These are phyloP conservation scores for Kwoniella pini DNA, from an alignment of 768 basidiomycete species.

Conservation along the genomic window DNA sequence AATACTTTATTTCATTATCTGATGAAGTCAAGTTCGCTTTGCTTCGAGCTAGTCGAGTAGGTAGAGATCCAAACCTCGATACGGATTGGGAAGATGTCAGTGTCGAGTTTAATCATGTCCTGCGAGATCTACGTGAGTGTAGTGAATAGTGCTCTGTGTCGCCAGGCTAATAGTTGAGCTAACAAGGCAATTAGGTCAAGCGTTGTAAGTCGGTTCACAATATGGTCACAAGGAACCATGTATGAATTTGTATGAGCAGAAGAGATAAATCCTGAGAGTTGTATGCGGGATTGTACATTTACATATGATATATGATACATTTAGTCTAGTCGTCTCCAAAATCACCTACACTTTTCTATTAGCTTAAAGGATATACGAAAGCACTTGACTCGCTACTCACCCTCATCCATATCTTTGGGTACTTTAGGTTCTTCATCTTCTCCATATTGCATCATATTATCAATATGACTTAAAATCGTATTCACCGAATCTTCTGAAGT, in stretches of 20 bases:
- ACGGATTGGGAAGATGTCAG: constrained; percentile 13
- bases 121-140: constrained; percentile 1
- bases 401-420: constrained; percentile 88
- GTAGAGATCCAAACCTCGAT: neutral
- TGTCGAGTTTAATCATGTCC: constrained; percentile 4
- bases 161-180: no score
- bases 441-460: constrained; percentile 98
- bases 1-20: constrained; percentile 5
- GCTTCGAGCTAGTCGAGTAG: constrained; percentile 7
- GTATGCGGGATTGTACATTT: neutral
- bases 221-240: no score
- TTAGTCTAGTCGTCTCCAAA: constrained; percentile 36
- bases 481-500: constrained; percentile 85
- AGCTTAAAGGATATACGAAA: constrained; percentile 9
- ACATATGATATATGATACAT: neutral
- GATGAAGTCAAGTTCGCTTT: constrained; percentile 15
- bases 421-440: constrained; percentile 98
- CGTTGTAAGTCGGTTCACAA: no score
- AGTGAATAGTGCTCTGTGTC: no score
- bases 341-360: constrained; percentile 23
- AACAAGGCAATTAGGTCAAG: no score
- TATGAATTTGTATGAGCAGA: neutral
- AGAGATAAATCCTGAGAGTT: neutral
- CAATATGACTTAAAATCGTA: constrained; percentile 88
- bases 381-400: constrained; percentile 27